Conservation (phyloP, 257 asterid species). For the Ophiorrhiza pumila region DNA sequence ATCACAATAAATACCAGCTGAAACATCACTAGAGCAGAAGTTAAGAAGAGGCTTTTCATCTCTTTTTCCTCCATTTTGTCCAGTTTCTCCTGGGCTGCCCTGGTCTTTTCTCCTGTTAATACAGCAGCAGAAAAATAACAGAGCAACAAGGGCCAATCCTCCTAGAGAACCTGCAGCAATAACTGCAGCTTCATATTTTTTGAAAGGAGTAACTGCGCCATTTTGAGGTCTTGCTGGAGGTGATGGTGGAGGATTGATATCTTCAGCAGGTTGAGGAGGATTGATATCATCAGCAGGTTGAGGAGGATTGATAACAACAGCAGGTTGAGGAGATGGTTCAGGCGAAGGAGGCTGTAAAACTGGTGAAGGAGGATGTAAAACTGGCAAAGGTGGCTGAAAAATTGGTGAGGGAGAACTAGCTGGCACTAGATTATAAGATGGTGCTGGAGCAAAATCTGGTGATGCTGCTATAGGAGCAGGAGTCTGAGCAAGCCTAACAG, state of each 20-base stretch:
- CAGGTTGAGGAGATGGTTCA: slow-evolving; percentile 22
- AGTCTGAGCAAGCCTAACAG: slow-evolving; percentile 14
- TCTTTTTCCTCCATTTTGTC: slow-evolving; percentile 52
- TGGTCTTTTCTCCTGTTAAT: slow-evolving; percentile 28
- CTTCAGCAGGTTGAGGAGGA: slow-evolving; percentile 3
- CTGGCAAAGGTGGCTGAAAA: slow-evolving; percentile 28
- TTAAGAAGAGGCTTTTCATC: slow-evolving; percentile 75
- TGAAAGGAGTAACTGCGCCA: slow-evolving; percentile 16
- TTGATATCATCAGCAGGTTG: slow-evolving; percentile 1
- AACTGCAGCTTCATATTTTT: slow-evolving; percentile 33
- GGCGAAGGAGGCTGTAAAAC: slow-evolving; percentile 26
- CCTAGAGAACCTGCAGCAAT: slow-evolving; percentile 39
- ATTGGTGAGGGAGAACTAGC: slow-evolving; percentile 32
- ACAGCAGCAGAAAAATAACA: slow-evolving; percentile 42
- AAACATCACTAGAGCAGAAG: slow-evolving; percentile 36
- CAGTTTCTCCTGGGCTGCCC: slow-evolving; percentile 38
- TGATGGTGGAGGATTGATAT: slow-evolving; percentile 16
- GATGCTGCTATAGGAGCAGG: slow-evolving; percentile 32
- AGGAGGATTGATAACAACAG: background rate
- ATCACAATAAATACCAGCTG: slow-evolving; percentile 43
- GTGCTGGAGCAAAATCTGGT: slow-evolving; percentile 21
- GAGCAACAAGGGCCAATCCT: slow-evolving; percentile 42
- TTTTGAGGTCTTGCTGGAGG: slow-evolving; percentile 10
- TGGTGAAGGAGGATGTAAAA: slow-evolving; percentile 25
- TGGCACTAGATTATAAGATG: slow-evolving; percentile 17